Conservation (phyloP, 805 yeast genomes). For the Sugiyamaella boreocaroliniensis region DNA sequence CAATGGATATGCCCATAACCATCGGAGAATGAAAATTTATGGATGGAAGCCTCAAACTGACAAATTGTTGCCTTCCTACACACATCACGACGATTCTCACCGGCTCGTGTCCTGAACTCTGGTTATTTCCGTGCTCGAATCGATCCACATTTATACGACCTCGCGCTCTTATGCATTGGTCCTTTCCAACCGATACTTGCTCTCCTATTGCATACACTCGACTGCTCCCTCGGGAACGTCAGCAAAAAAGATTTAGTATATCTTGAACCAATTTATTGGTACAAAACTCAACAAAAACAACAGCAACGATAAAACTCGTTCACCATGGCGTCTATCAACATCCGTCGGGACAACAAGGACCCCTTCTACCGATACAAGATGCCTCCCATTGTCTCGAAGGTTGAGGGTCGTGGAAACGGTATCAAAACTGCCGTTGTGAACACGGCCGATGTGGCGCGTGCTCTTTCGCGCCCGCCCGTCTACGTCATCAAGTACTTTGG, state of each 20-base stretch:
- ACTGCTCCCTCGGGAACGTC: slow-evolving; percentile 1
- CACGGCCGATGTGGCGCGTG: slow-evolving; percentile 87
- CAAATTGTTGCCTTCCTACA: too few species aligned
- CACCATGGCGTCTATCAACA: slow-evolving; percentile 79
- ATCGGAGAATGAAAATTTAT: too few species aligned
- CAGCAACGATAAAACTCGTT: neutral
- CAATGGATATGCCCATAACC: too few species aligned
- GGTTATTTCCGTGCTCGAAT: neutral
- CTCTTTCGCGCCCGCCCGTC: slow-evolving; percentile 86
- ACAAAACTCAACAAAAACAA: slow-evolving; percentile 3
- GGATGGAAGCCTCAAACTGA: too few species aligned
- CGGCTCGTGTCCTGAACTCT: neutral
- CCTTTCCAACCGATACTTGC: slow-evolving; percentile 8
- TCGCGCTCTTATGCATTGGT: slow-evolving; percentile 18
- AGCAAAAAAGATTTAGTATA: neutral
- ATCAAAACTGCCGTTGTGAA: slow-evolving; percentile 92
- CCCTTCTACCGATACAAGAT: slow-evolving; percentile 99
- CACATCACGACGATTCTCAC: neutral
- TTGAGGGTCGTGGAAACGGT: slow-evolving; percentile 99
- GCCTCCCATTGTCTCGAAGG: slow-evolving; percentile 96
- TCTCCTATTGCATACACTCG: slow-evolving; percentile 1
- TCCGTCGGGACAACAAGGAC: slow-evolving; percentile 94
- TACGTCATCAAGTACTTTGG: slow-evolving; percentile 94
- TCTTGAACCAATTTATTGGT: neutral
- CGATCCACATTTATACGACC: neutral